phyloP scores from a whole-genome alignment of 805 yeast genomes.

The Kockiozyma suomiensis region DNA sequence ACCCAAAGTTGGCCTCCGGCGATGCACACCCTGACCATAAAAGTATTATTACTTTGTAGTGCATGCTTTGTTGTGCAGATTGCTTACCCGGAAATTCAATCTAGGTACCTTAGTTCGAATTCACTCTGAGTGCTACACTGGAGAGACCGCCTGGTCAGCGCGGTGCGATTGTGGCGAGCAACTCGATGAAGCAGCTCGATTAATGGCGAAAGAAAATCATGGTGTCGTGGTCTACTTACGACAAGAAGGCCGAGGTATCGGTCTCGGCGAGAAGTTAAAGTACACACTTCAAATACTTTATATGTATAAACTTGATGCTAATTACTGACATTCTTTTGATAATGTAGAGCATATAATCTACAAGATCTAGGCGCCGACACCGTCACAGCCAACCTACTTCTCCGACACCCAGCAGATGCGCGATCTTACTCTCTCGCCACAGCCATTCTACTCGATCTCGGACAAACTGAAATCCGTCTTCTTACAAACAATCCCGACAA shows the following conservation, averaged over 20 bases:
- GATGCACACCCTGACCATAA: slow-evolving; percentile 37
- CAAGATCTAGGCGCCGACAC: slow-evolving; percentile 99
- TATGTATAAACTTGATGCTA: neutral
- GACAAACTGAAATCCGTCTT: slow-evolving; percentile 67
- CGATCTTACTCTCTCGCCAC: slow-evolving; percentile 92
- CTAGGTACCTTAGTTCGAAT: slow-evolving; percentile 68
- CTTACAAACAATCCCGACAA: slow-evolving; percentile 97
- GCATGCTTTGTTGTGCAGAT: too few relatives aligned
- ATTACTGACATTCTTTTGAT: neutral
- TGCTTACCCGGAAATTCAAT: too few relatives aligned
- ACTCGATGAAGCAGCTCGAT: slow-evolving; percentile 93
- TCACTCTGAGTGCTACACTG: slow-evolving; percentile 97
- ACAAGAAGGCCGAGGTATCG: slow-evolving; percentile 99
- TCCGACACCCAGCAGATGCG: slow-evolving; percentile 98
- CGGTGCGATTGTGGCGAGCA: slow-evolving; percentile 99
- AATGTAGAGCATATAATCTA: slow-evolving; percentile 76
- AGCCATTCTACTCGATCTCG: slow-evolving; percentile 84
- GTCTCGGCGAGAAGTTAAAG: slow-evolving; percentile 94
- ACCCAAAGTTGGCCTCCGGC: too few relatives aligned
- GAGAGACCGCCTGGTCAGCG: slow-evolving; percentile 99
- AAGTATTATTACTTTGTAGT: too few relatives aligned
- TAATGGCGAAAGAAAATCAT: slow-evolving; percentile 83
- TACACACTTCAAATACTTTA: neutral
- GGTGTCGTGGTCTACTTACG: slow-evolving; percentile 95
- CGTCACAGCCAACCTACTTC: slow-evolving; percentile 88